phyloP scores from a whole-genome alignment of 2,329 filamentous ascomycete genomes.

The Aspergillus puulaauensis region DNA sequence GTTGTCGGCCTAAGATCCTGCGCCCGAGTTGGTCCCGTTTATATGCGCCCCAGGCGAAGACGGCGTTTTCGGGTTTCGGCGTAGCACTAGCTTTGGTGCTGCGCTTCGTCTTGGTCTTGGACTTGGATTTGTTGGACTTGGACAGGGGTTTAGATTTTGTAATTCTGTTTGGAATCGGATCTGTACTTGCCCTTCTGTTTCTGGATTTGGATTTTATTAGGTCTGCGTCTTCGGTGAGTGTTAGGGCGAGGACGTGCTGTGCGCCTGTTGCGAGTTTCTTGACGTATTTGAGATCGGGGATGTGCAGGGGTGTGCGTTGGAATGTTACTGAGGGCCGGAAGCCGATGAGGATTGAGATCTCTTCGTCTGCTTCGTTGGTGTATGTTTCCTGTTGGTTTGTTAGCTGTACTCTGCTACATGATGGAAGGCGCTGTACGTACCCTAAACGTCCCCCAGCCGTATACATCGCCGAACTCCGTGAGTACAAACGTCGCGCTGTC shows the following conservation, averaged over 20 bases:
- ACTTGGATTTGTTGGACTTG: no score
- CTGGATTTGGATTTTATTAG: neutral
- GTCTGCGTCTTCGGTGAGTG: neutral
- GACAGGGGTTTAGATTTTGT: no score
- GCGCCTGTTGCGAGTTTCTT: neutral
- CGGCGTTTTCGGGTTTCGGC: slow-evolving; percentile 61
- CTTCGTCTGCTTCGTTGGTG: slow-evolving; percentile 19
- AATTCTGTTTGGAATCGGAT: neutral
- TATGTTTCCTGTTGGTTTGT: neutral
- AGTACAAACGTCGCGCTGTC: slow-evolving; percentile 76
- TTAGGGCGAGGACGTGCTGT: neutral
- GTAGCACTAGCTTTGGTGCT: no score
- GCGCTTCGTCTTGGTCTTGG: slow-evolving; percentile 48
- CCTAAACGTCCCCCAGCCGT: slow-evolving; percentile 82
- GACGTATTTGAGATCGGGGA: slow-evolving; percentile 51
- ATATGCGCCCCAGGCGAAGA: slow-evolving; percentile 71
- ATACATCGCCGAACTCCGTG: slow-evolving; percentile 72
- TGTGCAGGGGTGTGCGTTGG: slow-evolving; percentile 41
- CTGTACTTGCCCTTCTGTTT: neutral
- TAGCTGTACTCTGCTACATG: neutral
- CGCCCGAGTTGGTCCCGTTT: slow-evolving; percentile 70
- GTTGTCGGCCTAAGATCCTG: slow-evolving; percentile 54
- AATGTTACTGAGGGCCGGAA: slow-evolving; percentile 48
- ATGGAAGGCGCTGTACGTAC: slow-evolving; percentile 40
- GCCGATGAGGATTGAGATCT: slow-evolving; percentile 59